Conservation (phyloP, 2,329 filamentous ascomycete genomes). For the Scedosporium minutisporum region DNA sequence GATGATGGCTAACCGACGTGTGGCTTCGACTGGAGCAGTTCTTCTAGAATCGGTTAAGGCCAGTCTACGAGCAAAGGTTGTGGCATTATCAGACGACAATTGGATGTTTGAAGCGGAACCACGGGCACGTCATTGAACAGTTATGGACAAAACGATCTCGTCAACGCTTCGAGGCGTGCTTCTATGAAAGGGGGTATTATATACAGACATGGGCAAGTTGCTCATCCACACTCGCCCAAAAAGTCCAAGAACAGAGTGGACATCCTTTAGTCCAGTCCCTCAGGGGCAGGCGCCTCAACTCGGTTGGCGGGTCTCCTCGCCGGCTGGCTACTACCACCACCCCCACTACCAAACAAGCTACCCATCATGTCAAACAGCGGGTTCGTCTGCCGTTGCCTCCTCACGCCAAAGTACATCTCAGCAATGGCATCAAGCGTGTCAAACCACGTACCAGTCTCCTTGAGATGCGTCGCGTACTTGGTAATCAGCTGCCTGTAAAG, state of each 20-base stretch:
- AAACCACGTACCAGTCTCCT: conserved; percentile 69
- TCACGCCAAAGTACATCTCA: conserved; percentile 94
- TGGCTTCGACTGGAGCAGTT: conserved; percentile 32
- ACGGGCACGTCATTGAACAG: conserved; percentile 1
- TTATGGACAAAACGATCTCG: background rate
- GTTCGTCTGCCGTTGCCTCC: conserved; percentile 80
- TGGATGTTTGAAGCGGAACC: conserved; percentile 76
- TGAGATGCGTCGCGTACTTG: conserved; percentile 72
- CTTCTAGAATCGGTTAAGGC: conserved; percentile 59
- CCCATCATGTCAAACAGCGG: conserved; percentile 98
- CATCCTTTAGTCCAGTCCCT: conserved; percentile 46
- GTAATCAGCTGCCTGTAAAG: conserved; percentile 71
- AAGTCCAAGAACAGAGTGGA: background rate
- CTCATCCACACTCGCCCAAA: background rate
- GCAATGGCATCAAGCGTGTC: conserved; percentile 78
- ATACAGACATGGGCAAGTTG: background rate
- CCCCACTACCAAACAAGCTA: conserved; percentile 68
- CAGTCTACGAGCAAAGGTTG: conserved; percentile 63
- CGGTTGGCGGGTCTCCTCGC: conserved; percentile 30
- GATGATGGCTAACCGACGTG: background rate
- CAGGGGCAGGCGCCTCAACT: conserved; percentile 41
- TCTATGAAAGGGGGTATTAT: conserved; percentile 2
- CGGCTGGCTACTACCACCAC: background rate
- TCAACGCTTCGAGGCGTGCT: background rate
- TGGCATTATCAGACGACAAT: conserved; percentile 67